Conservation (phyloP, 306 rosid species). For the Castanospermum australe region DNA sequence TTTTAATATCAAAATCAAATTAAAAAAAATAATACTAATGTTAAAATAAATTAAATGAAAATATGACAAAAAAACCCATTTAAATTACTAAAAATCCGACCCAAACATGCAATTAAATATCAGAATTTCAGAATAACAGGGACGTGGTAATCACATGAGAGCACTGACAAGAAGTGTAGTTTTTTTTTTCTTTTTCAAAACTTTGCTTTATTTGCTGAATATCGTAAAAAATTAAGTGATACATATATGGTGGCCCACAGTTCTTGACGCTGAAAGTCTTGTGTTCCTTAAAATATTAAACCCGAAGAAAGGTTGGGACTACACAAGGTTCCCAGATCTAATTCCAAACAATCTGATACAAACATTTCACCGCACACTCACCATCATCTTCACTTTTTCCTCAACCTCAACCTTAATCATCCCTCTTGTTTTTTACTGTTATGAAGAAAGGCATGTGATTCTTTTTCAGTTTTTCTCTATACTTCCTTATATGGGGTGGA, state of each 20-base stretch:
- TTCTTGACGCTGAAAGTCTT: slow-evolving; percentile 22
- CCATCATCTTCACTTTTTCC: slow-evolving; percentile 17
- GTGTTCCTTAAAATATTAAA: slow-evolving; percentile 19
- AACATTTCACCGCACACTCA: slow-evolving; percentile 47
- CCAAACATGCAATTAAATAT: no score
- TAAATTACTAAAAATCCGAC: no score
- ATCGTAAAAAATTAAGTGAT: slow-evolving; percentile 11
- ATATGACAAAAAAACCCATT: no score
- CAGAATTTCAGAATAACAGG: no score
- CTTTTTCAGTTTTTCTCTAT: slow-evolving; percentile 12
- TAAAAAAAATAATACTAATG: no score
- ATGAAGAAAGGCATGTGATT: not conserved
- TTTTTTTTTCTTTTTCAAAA: not conserved
- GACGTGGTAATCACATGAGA: not conserved
- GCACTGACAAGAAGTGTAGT: not conserved
- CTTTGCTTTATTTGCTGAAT: slow-evolving; percentile 1
- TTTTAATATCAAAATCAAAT: no score
- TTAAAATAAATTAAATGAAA: no score
- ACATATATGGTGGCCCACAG: slow-evolving; percentile 28
- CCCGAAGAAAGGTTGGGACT: not conserved
- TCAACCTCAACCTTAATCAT: not conserved
- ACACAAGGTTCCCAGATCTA: slow-evolving; percentile 44
- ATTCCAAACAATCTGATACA: slow-evolving; percentile 43
- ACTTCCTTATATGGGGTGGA: not conserved
- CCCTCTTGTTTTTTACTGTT: slow-evolving; percentile 22